Percentiles rank a stretch among this genome's conserved stretches.
These are phyloP conservation scores for Gracilaria domingensis DNA, from an alignment of 23 red algal species.

Conservation along the genomic window DNA sequence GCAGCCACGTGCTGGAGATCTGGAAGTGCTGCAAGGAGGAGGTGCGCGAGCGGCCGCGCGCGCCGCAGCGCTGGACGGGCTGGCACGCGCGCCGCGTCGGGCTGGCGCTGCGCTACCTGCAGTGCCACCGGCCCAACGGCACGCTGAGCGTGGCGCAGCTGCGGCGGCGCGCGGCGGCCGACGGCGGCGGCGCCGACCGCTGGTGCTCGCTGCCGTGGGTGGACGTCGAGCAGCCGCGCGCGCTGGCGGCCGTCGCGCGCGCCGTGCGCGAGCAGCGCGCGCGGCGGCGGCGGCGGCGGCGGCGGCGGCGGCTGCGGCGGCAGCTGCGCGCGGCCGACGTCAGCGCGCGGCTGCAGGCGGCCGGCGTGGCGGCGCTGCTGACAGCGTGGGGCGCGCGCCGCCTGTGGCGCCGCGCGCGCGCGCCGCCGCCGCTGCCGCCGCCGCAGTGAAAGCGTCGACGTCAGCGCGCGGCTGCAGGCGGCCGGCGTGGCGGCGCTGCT, in stretches of 20 bases:
- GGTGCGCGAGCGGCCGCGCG: not conserved
- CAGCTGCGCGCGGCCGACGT: not conserved
- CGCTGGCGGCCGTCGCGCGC: no score
- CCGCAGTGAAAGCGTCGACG: no score
- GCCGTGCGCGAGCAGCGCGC: no score
- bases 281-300: not conserved
- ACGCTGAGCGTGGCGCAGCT: not conserved
- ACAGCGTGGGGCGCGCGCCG: no score
- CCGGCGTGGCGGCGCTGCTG: not conserved
- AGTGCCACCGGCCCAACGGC: conserved; percentile 6
- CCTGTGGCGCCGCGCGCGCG: no score
- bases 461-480: no score
- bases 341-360: not conserved
- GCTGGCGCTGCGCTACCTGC: not conserved
- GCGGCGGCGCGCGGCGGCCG: not conserved
- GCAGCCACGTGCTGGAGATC: conserved; percentile 26
- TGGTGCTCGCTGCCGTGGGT: not conserved
- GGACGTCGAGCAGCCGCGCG: not conserved
- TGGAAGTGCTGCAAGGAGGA: conserved; percentile 51
- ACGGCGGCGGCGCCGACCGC: not conserved
- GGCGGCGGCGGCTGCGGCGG: not conserved
- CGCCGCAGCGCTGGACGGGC: conserved; percentile 7
- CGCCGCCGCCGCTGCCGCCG: no score
- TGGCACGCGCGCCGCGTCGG: conserved; percentile 14
- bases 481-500: no score